Conservation (phyloP, 257 asterid species). For the Solanum megistacrolobum region DNA sequence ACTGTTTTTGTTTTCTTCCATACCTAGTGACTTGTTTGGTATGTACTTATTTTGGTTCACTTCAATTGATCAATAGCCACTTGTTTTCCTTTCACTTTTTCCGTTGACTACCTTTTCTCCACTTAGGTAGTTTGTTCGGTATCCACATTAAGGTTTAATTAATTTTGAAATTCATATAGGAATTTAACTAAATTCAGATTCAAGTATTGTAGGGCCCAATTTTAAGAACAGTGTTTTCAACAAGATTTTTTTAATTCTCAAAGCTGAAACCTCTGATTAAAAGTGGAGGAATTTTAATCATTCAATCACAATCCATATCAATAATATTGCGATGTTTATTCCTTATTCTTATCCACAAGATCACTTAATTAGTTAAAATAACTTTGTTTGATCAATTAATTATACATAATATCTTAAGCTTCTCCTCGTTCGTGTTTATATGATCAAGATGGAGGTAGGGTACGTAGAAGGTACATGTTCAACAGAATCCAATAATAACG, state of each 20-base stretch:
- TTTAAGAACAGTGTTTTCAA: rapidly evolving
- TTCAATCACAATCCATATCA: not conserved
- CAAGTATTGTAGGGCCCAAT: not conserved
- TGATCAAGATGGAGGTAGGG: not conserved
- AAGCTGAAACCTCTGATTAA: no score
- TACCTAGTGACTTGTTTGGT: not conserved
- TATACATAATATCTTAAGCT: not conserved
- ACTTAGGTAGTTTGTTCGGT: not conserved
- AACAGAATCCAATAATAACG: not conserved
- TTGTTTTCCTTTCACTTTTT: not conserved
- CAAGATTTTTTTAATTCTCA: no score
- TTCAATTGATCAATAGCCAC: not conserved
- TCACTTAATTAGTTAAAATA: not conserved
- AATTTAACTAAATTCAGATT: no score
- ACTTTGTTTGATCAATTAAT: not conserved
- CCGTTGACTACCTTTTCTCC: not conserved
- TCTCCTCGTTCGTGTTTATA: not conserved
- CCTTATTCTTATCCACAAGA: not conserved
- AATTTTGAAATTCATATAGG: no score
- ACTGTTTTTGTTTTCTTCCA: no score
- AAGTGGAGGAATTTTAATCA: not conserved
- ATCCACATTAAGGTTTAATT: rapidly evolving
- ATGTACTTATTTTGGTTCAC: not conserved
- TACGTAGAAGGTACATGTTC: not conserved
- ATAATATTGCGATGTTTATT: not conserved